Evolutionary conservation across 2,329 filamentous ascomycete species (phyloP).

Genomic region (Colletotrichum paranaense): DNA sequence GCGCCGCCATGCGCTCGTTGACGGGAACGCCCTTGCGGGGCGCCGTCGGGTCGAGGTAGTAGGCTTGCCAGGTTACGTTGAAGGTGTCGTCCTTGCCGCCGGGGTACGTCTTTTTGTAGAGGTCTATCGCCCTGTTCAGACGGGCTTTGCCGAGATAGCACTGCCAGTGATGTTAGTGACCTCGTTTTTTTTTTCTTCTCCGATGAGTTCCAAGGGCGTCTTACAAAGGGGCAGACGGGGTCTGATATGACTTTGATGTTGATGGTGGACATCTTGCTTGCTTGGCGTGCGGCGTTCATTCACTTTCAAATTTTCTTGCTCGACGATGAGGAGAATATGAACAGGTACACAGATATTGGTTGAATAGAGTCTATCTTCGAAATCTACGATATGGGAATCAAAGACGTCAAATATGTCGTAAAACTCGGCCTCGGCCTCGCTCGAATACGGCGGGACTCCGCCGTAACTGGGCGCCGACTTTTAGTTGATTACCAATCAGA

Average conservation of each 20-base stretch:
- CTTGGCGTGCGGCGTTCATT: conserved; percentile 31
- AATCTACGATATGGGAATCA: not conserved
- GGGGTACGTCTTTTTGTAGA: conserved; percentile 73
- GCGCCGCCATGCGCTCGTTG: conserved; percentile 64
- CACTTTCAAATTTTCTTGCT: not conserved
- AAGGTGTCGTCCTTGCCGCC: conserved; percentile 73
- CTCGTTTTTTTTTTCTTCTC: no score
- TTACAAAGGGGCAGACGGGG: conserved; percentile 76
- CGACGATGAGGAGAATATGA: not conserved
- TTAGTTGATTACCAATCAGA: conserved; percentile 33
- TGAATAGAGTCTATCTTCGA: not conserved
- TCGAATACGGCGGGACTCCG: conserved; percentile 28
- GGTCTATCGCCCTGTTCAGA: conserved; percentile 76
- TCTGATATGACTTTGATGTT: conserved; percentile 84
- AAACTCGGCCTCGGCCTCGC: not conserved
- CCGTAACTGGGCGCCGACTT: conserved; percentile 3
- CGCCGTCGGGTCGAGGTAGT: conserved; percentile 80
- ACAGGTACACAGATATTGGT: not conserved
- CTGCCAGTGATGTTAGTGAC: conserved; percentile 49
- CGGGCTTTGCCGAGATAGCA: conserved; percentile 86
- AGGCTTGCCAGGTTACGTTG: conserved; percentile 79
- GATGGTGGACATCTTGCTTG: conserved; percentile 74
- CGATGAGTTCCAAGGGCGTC: conserved; percentile 31
- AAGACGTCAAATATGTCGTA: not conserved
- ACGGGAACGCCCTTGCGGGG: conserved; percentile 57